Evolutionary conservation across 2,329 filamentous ascomycete genomes (phyloP).

Genomic region (Parasarocladium wereldwijsianum): DNA sequence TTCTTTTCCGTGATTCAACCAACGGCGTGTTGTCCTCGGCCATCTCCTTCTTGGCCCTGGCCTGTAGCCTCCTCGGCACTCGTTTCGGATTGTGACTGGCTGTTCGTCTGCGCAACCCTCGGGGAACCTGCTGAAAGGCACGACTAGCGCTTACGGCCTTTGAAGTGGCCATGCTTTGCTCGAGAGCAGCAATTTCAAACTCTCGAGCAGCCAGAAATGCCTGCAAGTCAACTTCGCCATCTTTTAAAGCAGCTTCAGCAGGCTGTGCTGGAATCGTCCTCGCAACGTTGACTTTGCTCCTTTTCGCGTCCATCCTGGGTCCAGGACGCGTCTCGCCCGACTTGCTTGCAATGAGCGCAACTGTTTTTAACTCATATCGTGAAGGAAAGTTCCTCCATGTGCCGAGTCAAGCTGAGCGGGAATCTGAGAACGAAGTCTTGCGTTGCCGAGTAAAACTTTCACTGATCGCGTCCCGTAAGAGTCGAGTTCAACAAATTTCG

Average conservation of each 20-base stretch:
- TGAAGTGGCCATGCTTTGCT: conserved; percentile 65
- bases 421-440: too few relatives aligned
- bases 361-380: too few relatives aligned
- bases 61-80: conserved; percentile 63
- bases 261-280: conserved; percentile 35
- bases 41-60: conserved; percentile 60
- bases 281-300: conserved; percentile 29
- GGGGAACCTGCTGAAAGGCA: conserved; percentile 83
- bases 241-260: conserved; percentile 35
- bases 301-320: conserved; percentile 22
- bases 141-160: conserved; percentile 48
- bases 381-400: too few relatives aligned
- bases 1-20: conserved; percentile 49
- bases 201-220: conserved; percentile 75
- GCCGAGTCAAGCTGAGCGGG: too few relatives aligned
- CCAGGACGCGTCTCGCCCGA: too few relatives aligned
- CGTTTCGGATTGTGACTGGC: conserved; percentile 91
- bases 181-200: conserved; percentile 76
- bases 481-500: too few relatives aligned
- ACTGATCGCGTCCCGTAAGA: too few relatives aligned
- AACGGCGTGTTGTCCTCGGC: conserved; percentile 80
- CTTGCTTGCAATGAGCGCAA: too few relatives aligned
- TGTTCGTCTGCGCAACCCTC: conserved; percentile 69
- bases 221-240: conserved; percentile 74
- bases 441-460: too few relatives aligned